Conservation (phyloP, 495 filamentous ascomycete species). For the Daldinia loculata region DNA sequence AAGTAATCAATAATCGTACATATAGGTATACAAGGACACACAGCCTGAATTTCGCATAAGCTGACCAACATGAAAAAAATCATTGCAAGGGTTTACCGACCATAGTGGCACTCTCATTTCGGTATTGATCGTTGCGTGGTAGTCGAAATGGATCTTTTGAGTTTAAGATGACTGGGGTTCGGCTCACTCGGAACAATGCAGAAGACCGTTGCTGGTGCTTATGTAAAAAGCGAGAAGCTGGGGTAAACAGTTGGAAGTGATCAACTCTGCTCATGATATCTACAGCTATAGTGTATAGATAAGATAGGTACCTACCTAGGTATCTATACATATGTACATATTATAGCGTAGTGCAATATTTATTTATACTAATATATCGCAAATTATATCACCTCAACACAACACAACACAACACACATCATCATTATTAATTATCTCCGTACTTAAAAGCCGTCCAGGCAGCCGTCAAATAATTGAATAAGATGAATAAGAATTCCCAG, state of each 20-base stretch:
- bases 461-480: not conserved
- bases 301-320: not conserved
- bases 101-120: slow-evolving; percentile 18
- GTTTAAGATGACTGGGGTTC: not conserved
- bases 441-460: not conserved
- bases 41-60: not conserved
- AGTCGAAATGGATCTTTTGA: slow-evolving; percentile 6
- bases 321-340: not conserved
- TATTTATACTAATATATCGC: not conserved
- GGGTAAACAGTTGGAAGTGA: not conserved
- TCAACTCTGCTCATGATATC: not conserved
- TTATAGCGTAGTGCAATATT: not conserved
- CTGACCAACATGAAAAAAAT: not conserved
- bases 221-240: not conserved
- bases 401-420: not conserved
- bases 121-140: not conserved
- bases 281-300: not conserved
- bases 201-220: not conserved
- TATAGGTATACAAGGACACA: no score
- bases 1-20: no score
- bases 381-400: not conserved
- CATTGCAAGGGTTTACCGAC: slow-evolving; percentile 1
- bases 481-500: not conserved
- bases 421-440: not conserved
- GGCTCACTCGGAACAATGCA: not conserved